Percentiles rank a stretch among this genome's conserved stretches.
These are phyloP conservation scores for Globisporangium polare DNA, from an alignment of 352 stramenopile species.

Conservation along the genomic window DNA sequence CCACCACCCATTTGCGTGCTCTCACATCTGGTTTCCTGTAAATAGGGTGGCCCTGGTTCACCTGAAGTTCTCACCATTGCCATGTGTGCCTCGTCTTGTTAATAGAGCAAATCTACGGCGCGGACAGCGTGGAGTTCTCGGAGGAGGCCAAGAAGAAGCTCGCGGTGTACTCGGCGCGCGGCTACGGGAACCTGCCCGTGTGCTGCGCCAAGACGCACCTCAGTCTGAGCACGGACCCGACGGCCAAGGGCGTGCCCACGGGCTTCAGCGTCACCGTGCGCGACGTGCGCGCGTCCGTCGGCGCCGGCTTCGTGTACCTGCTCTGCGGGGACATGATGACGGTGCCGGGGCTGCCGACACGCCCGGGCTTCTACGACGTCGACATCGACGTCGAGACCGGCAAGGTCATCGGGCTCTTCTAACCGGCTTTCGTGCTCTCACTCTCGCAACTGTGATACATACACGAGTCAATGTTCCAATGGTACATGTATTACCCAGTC, in stretches of 20 bases:
- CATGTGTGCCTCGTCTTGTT: slow-evolving; percentile 8
- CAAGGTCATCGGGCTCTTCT: slow-evolving; percentile 96
- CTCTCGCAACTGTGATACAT: background rate
- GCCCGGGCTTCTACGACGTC: slow-evolving; percentile 98
- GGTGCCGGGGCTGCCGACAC: slow-evolving; percentile 97
- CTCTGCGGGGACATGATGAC: slow-evolving; percentile 98
- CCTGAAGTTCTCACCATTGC: slow-evolving; percentile 44
- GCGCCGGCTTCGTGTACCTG: slow-evolving; percentile 95
- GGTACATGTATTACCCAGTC: background rate
- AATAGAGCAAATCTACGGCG: slow-evolving; percentile 95
- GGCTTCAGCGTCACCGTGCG: slow-evolving; percentile 93
- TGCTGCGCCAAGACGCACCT: slow-evolving; percentile 99
- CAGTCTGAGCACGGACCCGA: slow-evolving; percentile 94
- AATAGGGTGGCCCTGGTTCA: slow-evolving; percentile 29
- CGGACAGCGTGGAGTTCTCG: slow-evolving; percentile 92
- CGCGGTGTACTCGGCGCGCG: slow-evolving; percentile 80
- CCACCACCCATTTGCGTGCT: slow-evolving; percentile 35
- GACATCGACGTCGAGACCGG: slow-evolving; percentile 94
- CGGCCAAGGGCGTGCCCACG: slow-evolving; percentile 92
- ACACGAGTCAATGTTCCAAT: background rate
- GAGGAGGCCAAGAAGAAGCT: slow-evolving; percentile 94
- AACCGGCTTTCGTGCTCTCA: slow-evolving; percentile 10
- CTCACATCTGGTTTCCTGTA: slow-evolving; percentile 54
- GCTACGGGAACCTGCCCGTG: slow-evolving; percentile 82
- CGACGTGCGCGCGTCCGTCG: slow-evolving; percentile 94